Evolutionary conservation across 208 protist species (phyloP).

Genomic region (Acanthamoeba lenticulata): DNA sequence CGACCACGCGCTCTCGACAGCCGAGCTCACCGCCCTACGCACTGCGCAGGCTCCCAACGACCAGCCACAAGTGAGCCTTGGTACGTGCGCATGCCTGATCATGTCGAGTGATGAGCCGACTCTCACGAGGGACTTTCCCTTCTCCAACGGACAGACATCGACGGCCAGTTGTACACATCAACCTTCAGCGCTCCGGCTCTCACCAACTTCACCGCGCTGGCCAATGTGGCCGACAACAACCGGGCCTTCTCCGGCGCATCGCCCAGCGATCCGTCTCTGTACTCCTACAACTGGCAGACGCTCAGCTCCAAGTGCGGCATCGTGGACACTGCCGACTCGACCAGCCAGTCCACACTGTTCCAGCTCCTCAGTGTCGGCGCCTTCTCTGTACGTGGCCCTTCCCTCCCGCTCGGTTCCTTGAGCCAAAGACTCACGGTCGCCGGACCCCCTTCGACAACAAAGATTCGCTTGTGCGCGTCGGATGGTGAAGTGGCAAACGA

Average conservation of each 20-base stretch:
- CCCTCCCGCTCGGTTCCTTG: neutral
- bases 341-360: neutral
- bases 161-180: neutral
- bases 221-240: neutral
- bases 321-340: neutral
- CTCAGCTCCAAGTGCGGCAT: slow-evolving; percentile 48
- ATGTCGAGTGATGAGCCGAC: neutral
- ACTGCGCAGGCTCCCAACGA: neutral
- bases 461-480: neutral
- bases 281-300: neutral
- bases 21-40: neutral
- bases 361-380: neutral
- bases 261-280: neutral
- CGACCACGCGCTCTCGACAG: neutral
- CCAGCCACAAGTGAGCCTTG: neutral
- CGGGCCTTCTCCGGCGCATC: neutral
- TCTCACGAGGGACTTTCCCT: neutral
- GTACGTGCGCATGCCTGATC: neutral
- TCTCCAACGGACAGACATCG: neutral
- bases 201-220: neutral
- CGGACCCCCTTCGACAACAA: neutral
- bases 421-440: too few relatives aligned
- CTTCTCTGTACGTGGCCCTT: neutral
- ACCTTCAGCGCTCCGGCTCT: neutral
- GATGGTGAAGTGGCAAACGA: slow-evolving; percentile 21